Percentiles rank a stretch among this genome's conserved stretches.
Conservation (phyloP, 2,329 filamentous ascomycete genomes). For the Geosmithia morbida region DNA sequence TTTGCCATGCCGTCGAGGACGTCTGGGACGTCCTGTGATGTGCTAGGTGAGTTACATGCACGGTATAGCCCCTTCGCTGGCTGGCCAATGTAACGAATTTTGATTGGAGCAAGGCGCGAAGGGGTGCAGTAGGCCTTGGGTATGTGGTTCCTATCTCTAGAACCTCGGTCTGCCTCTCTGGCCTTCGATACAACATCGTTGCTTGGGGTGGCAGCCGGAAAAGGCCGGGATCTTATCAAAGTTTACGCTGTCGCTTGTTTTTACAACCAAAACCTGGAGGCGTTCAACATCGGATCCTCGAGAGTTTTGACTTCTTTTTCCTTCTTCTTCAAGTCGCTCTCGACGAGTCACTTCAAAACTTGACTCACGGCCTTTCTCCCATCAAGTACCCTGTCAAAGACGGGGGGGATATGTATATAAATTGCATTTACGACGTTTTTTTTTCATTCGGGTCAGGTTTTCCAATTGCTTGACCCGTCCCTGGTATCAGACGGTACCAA, state of each 20-base stretch:
- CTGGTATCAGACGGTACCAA: neutral
- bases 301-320: constrained; percentile 39
- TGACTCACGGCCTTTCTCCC: neutral
- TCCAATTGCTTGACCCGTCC: neutral
- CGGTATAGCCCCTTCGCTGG: neutral
- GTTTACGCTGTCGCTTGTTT: constrained; percentile 64
- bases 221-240: constrained; percentile 47
- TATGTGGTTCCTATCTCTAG: neutral
- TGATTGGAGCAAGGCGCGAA: neutral
- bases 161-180: constrained; percentile 9
- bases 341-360: constrained; percentile 1
- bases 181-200: constrained; percentile 62
- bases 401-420: neutral
- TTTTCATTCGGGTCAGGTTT: neutral
- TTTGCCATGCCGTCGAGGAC: constrained; percentile 96
- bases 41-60: constrained; percentile 14
- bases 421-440: neutral
- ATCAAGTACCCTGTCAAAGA: neutral
- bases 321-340: neutral
- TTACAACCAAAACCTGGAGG: constrained; percentile 72
- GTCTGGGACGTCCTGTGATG: constrained; percentile 75
- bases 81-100: neutral
- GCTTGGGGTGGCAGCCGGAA: constrained; percentile 23
- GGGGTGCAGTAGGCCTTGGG: neutral
- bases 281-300: constrained; percentile 66